Base-by-base conservation (phyloP, 1,284 basidiomycete species). In the Puccinia polysora region DNA sequence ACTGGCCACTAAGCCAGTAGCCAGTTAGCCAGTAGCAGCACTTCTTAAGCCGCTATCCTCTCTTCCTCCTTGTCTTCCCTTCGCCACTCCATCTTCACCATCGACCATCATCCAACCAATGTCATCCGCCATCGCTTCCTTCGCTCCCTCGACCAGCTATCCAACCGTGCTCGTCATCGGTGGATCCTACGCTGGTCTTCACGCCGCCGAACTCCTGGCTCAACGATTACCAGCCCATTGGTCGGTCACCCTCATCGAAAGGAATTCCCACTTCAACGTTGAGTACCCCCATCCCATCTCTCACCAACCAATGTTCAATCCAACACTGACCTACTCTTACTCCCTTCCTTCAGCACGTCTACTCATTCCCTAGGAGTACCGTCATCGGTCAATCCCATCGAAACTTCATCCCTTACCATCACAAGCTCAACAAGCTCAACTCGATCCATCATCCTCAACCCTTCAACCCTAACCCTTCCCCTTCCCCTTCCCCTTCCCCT, bases 391-490 rank as follows among this genome's bases (percentile, higher is more conserved):
- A 82, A 82, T 56, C 81, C 81, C 49, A 78, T 82, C 40, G 83
- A 74, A 81, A 79, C 12, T 87, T 90, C 79, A 85, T 89, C 75
- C 87, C 89, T 0, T 88, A 86, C 78, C 81, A 40, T 30, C 43
- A 15, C 32, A 55, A 69, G 50, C 38, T 62, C 47, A 40, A 40
- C 34, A 52, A 50, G 14, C 38, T 70, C 45, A 62, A 60, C 56
- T 43, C 20, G 34, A 34, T 65, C 28, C 40, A 43, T 43, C 40
- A 43, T 43, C 40, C 8, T 43, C 40, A 52, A 28, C 50, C 25
- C 10, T 8, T 20, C 8, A 18, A 58, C 8, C 18, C 59, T 43
- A 49, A n/a, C 36, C 36, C 15, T 5, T 62, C 59, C 18, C 2
- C 14, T 45, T n/a, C 18, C 18, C 32, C 40, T 45, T n/a, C n/a